These are phyloP conservation scores for Auxenochlorella pyrenoidosa DNA, from an alignment of 139 green algal genomes.

Conservation along the genomic window DNA sequence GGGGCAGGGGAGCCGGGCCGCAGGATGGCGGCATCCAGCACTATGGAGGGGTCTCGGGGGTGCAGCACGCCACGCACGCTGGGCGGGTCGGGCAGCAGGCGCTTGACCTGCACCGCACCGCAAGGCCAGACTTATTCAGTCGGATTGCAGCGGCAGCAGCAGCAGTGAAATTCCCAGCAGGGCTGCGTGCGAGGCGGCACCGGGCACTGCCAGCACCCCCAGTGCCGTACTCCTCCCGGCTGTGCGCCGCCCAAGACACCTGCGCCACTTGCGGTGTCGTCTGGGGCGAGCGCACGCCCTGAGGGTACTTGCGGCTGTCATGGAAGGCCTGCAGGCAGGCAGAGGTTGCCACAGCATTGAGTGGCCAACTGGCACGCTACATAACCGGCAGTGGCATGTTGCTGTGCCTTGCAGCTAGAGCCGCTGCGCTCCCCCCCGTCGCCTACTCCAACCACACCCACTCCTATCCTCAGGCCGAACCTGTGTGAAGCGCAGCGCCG, in stretches of 20 bases:
- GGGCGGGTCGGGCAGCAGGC: slow-evolving; percentile 43
- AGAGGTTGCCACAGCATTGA: too few species aligned
- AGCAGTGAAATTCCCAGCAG: not conserved
- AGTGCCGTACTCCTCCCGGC: not conserved
- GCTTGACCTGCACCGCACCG: slow-evolving; percentile 34
- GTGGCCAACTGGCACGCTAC: too few species aligned
- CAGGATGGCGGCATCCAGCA: slow-evolving; percentile 28
- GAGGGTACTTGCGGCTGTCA: slow-evolving; percentile 77
- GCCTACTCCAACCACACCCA: too few species aligned
- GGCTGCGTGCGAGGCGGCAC: not conserved
- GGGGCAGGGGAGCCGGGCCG: slow-evolving; percentile 4
- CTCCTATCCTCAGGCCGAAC: not conserved
- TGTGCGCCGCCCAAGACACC: slow-evolving; percentile 36
- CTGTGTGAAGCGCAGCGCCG: slow-evolving; percentile 76
- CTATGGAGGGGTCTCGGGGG: not conserved
- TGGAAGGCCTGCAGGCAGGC: slow-evolving; percentile 68
- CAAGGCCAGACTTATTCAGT: too few species aligned
- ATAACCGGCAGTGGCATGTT: too few species aligned
- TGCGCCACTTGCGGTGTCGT: slow-evolving; percentile 79
- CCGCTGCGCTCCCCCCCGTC: too few species aligned
- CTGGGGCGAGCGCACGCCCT: slow-evolving; percentile 80
- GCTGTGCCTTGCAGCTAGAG: too few species aligned
- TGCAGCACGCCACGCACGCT: slow-evolving; percentile 22
- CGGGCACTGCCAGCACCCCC: not conserved
- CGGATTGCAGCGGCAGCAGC: too few species aligned